Evolutionary conservation across 805 yeast genomes (phyloP), one percentile per base, ranked within the genome.

Genomic region (Kodamaea kakaduensis): DNA sequence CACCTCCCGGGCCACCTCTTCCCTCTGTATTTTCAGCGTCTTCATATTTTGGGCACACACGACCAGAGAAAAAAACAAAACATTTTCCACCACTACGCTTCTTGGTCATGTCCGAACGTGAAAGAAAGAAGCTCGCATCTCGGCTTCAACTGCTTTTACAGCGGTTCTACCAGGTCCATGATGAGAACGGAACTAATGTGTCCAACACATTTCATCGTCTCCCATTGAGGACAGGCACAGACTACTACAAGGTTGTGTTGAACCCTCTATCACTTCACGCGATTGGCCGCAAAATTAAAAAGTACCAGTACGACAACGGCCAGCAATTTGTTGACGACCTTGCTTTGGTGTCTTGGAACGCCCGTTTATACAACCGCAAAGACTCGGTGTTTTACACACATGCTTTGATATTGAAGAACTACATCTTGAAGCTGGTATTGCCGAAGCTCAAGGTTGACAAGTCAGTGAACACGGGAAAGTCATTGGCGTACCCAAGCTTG

Each of bases 271-370:
- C 96, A 5, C 73, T 89, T 44, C 78, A 80, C 46, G 78, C 82
- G 43, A 74, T 89, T 38, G 78, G 74, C 38, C 73, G 78, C 45
- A 69, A 75, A 40, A 59, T 84, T 22, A 75, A 76, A 40, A 65
- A 70, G 25, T 59, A 58, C 32, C 61, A 60, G 41, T 89, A 88
- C 61, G 55, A 62, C 4, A 67, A 67, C 30, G 76, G 85, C 1
- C 83, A 79, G 47, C 80, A 77, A 29, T 88, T 86, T 56, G 62
- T 89, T 23, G 72, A 67, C 38, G 96, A 89, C 56, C 54, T 89
- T 40, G 86, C 82, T 0, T 94, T 85, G 56, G 83, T 90, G 34
- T 75, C 86, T 1, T 86, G 95, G 88, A 90, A 90, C 53, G 96
- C 97, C 3, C 75, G 85, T 41, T 75, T 81, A 31, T 90, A 81